Evolutionary conservation across 805 yeast genomes (phyloP), one percentile per base, ranked within the genome.

Genomic region (Sugiyamaella marilandica): DNA sequence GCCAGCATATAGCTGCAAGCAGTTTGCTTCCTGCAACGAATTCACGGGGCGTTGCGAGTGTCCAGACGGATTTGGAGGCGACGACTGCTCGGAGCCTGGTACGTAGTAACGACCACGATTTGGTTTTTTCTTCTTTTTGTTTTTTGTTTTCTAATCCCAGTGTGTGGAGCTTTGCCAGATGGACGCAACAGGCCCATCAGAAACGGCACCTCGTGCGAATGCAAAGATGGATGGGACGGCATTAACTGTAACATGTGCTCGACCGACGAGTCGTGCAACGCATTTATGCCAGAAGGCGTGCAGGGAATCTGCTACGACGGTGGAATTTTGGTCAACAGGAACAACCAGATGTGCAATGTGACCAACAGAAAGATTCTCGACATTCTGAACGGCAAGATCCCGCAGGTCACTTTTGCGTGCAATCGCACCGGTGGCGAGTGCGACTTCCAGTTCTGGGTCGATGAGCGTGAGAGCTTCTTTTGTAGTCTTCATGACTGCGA

Each of bases 391-490:
- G 97, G 96, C 0, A 79, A 82, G 67, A 78, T 76, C 49, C 98
- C 99, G 1, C 95, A 92, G 65, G 97, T 88, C 2, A 90, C 97
- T 0, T 92, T 94, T 70, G 80, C 89, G 37, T 94, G 99, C 73
- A 83, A 87, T 64, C 80, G 75, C 61, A 77, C 85, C 0, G 72
- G 80, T 0, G 77, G 70, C 14, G 69, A 68, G 10, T 94, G 99
- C 70, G 83, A 89, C 66, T 89, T 94, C 71, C 98, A 94, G 69
- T 89, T 94, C 65, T 94, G 99, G 99, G 88, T 94, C 58, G 97
- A 84, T 60, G 81, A 89, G 66, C 73, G 77, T 44, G 99, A 94
- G 67, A 84, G 95, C 55, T 94, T 94, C 68, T 94, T 81, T 67
- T 94, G 99, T 73, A 94, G 85, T 45, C 77, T 94, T 59, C 70